A percentile compares a stretch with the other conserved stretches of the same genome.
Conservation (phyloP, 2,329 filamentous ascomycete genomes). For the Phyllosticta citribraziliensis region DNA sequence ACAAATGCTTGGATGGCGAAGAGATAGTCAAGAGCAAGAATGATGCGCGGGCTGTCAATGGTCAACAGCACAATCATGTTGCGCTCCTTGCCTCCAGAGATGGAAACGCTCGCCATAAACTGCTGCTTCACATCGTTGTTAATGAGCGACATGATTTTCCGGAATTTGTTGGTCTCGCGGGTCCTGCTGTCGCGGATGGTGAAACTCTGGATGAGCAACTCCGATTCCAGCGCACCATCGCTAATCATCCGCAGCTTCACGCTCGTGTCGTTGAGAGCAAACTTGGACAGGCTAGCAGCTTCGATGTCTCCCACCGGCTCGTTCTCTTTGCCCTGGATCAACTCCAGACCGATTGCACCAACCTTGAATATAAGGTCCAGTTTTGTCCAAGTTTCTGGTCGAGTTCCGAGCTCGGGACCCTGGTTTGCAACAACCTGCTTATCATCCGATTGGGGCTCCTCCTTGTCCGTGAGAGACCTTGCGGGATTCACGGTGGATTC, state of each 20-base stretch:
- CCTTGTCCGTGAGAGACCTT: slow-evolving; percentile 34
- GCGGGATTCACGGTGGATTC: slow-evolving; percentile 42
- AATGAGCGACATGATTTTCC: slow-evolving; percentile 94
- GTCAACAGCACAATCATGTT: slow-evolving; percentile 85
- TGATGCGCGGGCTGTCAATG: slow-evolving; percentile 86
- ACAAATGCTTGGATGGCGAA: slow-evolving; percentile 81
- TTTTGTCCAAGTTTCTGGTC: slow-evolving; percentile 75
- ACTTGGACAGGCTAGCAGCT: slow-evolving; percentile 77
- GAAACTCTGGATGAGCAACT: slow-evolving; percentile 87
- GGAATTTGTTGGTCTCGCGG: slow-evolving; percentile 85
- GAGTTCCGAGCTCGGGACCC: slow-evolving; percentile 58
- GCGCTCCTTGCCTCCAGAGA: slow-evolving; percentile 73
- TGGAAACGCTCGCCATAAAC: slow-evolving; percentile 94
- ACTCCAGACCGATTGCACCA: slow-evolving; percentile 76
- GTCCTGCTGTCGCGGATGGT: slow-evolving; percentile 89
- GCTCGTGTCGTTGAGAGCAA: slow-evolving; percentile 86
- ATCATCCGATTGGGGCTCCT: slow-evolving; percentile 24
- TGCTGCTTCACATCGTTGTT: slow-evolving; percentile 90
- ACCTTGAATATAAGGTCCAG: slow-evolving; percentile 87
- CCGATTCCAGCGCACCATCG: slow-evolving; percentile 83
- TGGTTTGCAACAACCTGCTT: slow-evolving; percentile 39
- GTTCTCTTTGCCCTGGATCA: slow-evolving; percentile 67
- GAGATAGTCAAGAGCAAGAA: slow-evolving; percentile 91
- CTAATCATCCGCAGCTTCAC: slow-evolving; percentile 89
- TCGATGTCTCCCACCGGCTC: slow-evolving; percentile 71